Conservation (phyloP, 805 yeast genomes). For the Hanseniaspora clermontiae region DNA sequence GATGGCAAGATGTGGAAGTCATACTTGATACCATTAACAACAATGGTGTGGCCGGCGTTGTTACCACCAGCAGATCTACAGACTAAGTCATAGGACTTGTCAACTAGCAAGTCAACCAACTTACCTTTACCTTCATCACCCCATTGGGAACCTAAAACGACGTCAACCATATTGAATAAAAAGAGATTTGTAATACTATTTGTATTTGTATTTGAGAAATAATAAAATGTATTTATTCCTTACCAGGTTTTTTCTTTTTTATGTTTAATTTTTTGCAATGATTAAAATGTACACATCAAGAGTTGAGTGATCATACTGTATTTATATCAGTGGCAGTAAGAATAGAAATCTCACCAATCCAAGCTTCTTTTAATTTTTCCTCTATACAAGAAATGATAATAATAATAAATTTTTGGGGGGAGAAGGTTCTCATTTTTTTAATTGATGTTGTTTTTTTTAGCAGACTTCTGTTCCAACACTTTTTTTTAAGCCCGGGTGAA, state of each 20-base stretch:
- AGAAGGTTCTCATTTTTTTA: too few relatives aligned
- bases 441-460: too few relatives aligned
- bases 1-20: constrained; percentile 99
- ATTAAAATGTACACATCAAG: too few relatives aligned
- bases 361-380: too few relatives aligned
- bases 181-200: too few relatives aligned
- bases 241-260: neutral
- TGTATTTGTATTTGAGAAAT: neutral
- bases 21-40: constrained; percentile 73
- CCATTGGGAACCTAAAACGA: constrained; percentile 98
- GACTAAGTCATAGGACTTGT: constrained; percentile 76
- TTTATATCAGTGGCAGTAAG: too few relatives aligned
- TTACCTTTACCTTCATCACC: constrained; percentile 99
- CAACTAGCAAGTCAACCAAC: constrained; percentile 88
- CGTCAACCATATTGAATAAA: constrained; percentile 43
- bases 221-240: neutral
- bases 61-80: constrained; percentile 99
- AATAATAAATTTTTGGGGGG: too few relatives aligned
- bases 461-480: too few relatives aligned
- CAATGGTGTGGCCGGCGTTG: constrained; percentile 98
- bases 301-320: too few relatives aligned
- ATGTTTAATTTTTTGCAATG: neutral
- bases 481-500: too few relatives aligned
- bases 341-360: too few relatives aligned
- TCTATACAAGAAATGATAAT: too few relatives aligned